Base-by-base conservation (phyloP, 768 basidiomycete species). In the Tricholoma bakamatsutake region DNA sequence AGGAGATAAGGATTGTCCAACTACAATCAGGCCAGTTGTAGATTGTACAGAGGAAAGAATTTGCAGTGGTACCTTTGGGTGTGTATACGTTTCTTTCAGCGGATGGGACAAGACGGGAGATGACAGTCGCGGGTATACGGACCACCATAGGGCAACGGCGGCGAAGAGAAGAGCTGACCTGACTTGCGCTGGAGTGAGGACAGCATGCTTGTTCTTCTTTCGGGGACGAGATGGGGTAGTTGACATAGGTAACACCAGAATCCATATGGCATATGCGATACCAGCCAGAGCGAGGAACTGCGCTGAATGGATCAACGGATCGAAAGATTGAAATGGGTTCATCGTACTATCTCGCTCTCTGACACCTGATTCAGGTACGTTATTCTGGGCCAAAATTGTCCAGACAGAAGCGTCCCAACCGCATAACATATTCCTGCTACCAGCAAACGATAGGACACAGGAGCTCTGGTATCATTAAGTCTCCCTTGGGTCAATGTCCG, bases 11-110 rank as follows among this genome's bases (percentile, higher is more conserved):
- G 80, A 71, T 62, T 98, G 90, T 28, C 83, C 94, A 7, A 97
- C 93, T 2, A 88, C 80, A 33, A 98, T 82, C 12, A 87, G 73
- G 1, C 94, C 94, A 1, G 91, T 95, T n/a, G 79, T 68, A 17
- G 88, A 88, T 54, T 83, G 76, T 17, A 78, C 77, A 1, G 87
- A 79, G 1, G 81, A 89, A 49, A 87, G 80, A 24, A 93, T 80
- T 34, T 76, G 80, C n/a, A 90, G 71, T 2, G 82, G 80, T 56
- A 76, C 76, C 30, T 65, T 69, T 2, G 80, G 80, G 58, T 80
- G 82, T 28, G 67, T 72, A 62, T 80, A 84, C 4, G 81, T 74
- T 54, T 73, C 67, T 27, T 62, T 56, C 13, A 83, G 67, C 35
- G 82, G 84, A 64, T 80, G 78, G 1, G 77, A 78, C 33, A 88